Conservation (phyloP, 768 basidiomycete genomes). For the Myochromella boudieri region DNA sequence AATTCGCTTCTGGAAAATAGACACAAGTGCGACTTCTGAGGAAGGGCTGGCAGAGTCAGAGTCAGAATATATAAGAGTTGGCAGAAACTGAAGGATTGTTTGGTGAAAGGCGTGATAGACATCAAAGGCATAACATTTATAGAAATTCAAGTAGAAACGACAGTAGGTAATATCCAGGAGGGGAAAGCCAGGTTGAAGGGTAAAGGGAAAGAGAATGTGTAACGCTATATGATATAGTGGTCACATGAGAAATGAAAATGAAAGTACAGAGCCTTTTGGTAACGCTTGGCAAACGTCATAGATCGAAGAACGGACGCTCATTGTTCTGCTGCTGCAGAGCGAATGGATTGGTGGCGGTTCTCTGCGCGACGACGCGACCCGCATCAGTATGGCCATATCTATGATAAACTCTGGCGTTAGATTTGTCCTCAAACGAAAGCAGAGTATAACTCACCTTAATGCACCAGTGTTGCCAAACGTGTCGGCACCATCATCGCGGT, state of each 20-base stretch:
- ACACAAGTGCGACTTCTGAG: too few relatives aligned
- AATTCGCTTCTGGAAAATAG: too few relatives aligned
- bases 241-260: neutral
- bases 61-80: too few relatives aligned
- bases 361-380: conserved; percentile 42
- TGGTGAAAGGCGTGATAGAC: too few relatives aligned
- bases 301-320: conserved; percentile 83
- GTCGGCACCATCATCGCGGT: conserved; percentile 89
- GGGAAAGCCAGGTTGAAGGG: neutral
- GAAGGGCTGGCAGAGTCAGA: too few relatives aligned
- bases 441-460: conserved; percentile 51
- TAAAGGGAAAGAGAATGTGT: neutral
- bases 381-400: conserved; percentile 64
- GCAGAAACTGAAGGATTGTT: too few relatives aligned
- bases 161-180: too few relatives aligned
- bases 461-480: conserved; percentile 91
- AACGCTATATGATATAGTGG: neutral
- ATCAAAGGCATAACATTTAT: too few relatives aligned
- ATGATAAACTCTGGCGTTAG: neutral
- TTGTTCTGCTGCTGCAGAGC: conserved; percentile 52
- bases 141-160: too few relatives aligned
- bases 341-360: conserved; percentile 67
- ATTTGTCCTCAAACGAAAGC: neutral
- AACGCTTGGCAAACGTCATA: conserved; percentile 24
- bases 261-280: neutral